These are phyloP conservation scores for Eutypa lata DNA, from an alignment of 2,329 filamentous ascomycete species.

Conservation along the genomic window DNA sequence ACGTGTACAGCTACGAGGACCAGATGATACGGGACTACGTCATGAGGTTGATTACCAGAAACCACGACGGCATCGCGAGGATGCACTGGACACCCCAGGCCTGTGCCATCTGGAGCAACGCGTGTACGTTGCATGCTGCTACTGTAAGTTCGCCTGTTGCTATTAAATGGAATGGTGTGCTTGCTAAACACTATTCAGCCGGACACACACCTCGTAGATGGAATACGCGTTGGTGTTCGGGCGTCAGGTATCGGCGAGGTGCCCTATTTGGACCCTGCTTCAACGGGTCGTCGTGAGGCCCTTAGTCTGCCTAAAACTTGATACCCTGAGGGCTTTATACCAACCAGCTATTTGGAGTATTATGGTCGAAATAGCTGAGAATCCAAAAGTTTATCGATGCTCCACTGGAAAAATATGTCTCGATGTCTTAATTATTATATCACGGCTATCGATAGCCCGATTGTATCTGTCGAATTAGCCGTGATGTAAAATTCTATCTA, in stretches of 20 bases:
- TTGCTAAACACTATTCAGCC: slow-evolving; percentile 17
- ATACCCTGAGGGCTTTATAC: too few species aligned
- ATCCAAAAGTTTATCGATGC: too few species aligned
- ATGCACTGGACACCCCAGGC: slow-evolving; percentile 37
- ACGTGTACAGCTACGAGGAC: slow-evolving; percentile 32
- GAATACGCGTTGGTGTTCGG: slow-evolving; percentile 29
- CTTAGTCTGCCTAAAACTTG: slow-evolving; percentile 15
- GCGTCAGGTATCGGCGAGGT: slow-evolving; percentile 36
- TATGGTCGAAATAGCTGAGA: too few species aligned
- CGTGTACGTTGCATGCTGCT: slow-evolving; percentile 28
- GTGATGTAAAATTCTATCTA: too few species aligned
- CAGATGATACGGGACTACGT: slow-evolving; percentile 34
- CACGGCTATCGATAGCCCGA: too few species aligned
- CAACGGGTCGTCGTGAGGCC: slow-evolving; percentile 26
- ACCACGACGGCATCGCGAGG: slow-evolving; percentile 37
- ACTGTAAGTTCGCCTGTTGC: slow-evolving; percentile 24
- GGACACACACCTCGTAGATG: slow-evolving; percentile 29
- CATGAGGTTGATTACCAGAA: slow-evolving; percentile 33
- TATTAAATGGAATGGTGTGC: neutral
- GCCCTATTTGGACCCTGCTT: slow-evolving; percentile 35
- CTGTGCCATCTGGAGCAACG: slow-evolving; percentile 38
- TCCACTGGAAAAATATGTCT: too few species aligned
- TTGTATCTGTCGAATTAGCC: too few species aligned
- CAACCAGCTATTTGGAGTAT: too few species aligned
- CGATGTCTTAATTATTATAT: too few species aligned